These are phyloP conservation scores for Geranium incanum DNA, from an alignment of 441 rosid genomes.

Conservation along the genomic window DNA sequence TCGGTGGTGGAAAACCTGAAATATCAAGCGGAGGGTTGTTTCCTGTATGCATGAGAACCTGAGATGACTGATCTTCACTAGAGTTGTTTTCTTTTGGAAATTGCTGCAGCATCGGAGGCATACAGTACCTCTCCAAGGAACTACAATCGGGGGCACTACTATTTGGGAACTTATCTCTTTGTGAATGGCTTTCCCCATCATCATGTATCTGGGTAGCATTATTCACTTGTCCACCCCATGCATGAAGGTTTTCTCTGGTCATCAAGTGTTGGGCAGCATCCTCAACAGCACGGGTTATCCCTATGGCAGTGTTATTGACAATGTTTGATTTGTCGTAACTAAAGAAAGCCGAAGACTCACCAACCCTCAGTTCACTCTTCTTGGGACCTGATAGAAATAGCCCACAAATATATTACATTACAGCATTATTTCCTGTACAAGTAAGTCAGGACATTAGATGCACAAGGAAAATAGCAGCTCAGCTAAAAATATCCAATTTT, in stretches of 20 bases:
- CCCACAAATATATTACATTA: conserved; percentile 33
- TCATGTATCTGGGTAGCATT: conserved; percentile 34
- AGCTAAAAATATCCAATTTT: too few species aligned
- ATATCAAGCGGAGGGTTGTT: conserved; percentile 42
- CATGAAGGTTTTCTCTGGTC: conserved; percentile 37
- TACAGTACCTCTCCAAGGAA: conserved; percentile 20
- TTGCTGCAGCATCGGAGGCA: conserved; percentile 14
- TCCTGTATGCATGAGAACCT: conserved; percentile 28
- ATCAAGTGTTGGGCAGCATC: conserved; percentile 29
- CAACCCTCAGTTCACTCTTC: conserved; percentile 74
- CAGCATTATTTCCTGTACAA: not conserved
- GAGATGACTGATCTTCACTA: conserved; percentile 40
- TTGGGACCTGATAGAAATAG: conserved; percentile 62
- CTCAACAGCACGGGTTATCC: conserved; percentile 25
- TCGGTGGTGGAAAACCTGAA: conserved; percentile 42
- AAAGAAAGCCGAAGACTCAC: conserved; percentile 94
- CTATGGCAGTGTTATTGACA: conserved; percentile 32
- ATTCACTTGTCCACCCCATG: conserved; percentile 32
- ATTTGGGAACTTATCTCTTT: conserved; percentile 55
- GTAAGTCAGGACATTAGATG: not conserved
- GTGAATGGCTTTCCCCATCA: conserved; percentile 53
- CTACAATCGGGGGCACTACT: conserved; percentile 28
- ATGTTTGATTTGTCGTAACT: conserved; percentile 67
- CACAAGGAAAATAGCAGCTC: not conserved
- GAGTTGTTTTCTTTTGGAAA: conserved; percentile 36